These are phyloP conservation scores for Tetraselmis chui DNA, from an alignment of 139 green algal species.

Conservation along the genomic window DNA sequence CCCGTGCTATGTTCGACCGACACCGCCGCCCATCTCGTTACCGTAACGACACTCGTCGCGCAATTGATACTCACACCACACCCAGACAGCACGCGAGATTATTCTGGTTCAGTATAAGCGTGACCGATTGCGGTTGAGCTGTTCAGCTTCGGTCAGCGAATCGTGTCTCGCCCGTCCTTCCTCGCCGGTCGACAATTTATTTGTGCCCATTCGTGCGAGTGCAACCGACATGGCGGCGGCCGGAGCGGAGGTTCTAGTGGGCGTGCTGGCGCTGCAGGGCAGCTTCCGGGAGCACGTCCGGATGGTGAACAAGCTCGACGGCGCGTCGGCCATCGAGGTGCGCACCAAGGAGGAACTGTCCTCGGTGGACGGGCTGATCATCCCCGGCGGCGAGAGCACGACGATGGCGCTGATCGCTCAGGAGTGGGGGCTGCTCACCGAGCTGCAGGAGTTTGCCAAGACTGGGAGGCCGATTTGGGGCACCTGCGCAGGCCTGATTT, in stretches of 20 bases:
- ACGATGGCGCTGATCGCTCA: slow-evolving; percentile 89
- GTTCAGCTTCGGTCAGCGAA: too few species aligned
- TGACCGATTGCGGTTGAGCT: too few species aligned
- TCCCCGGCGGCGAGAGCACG: slow-evolving; percentile 88
- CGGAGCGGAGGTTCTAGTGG: slow-evolving; percentile 21
- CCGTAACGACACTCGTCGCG: too few species aligned
- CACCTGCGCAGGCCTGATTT: slow-evolving; percentile 97
- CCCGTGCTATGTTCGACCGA: too few species aligned
- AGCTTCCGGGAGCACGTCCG: slow-evolving; percentile 86
- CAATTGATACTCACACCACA: too few species aligned
- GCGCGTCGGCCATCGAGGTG: slow-evolving; percentile 74
- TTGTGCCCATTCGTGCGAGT: too few species aligned
- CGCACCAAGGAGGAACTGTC: slow-evolving; percentile 72
- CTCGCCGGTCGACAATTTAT: too few species aligned
- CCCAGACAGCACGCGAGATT: too few species aligned
- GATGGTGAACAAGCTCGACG: slow-evolving; percentile 42
- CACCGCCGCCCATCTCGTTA: too few species aligned
- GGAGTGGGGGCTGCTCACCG: slow-evolving; percentile 67
- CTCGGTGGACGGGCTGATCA: slow-evolving; percentile 74
- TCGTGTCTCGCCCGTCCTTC: too few species aligned
- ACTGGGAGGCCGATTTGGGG: slow-evolving; percentile 84
- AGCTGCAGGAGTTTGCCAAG: slow-evolving; percentile 61
- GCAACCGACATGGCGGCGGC: neutral
- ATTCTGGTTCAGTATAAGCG: too few species aligned
- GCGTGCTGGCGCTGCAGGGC: slow-evolving; percentile 88